phyloP scores from a whole-genome alignment of 78 protist species.

The Dictyostelium firmibasis region DNA sequence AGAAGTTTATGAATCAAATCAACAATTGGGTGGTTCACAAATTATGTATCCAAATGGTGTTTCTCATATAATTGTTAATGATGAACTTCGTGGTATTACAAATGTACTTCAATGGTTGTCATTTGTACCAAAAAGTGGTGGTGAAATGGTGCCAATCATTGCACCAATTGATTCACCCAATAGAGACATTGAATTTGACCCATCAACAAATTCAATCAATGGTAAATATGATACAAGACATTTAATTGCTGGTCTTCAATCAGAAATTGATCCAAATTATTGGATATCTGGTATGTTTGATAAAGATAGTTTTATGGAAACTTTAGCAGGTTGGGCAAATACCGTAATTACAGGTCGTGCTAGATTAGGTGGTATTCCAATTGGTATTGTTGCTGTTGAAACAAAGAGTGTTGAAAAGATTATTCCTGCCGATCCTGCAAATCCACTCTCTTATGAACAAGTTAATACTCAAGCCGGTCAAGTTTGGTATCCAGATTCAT shows the following conservation, averaged over 20 bases:
- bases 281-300: constrained; percentile 96
- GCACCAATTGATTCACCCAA: constrained; percentile 83
- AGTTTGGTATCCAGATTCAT: constrained; percentile 98
- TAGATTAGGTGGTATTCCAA: constrained; percentile 97
- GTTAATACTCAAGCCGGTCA: constrained; percentile 93
- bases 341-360: constrained; percentile 97
- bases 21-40: constrained; percentile 97
- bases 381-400: constrained; percentile 97
- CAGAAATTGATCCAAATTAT: constrained; percentile 6
- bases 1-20: constrained; percentile 94
- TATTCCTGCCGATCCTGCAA: constrained; percentile 97
- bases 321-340: constrained; percentile 96
- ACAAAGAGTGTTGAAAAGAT: constrained; percentile 90
- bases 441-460: constrained; percentile 84
- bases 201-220: constrained; percentile 56
- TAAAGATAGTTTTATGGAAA: constrained; percentile 91
- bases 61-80: constrained; percentile 86
- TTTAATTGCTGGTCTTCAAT: constrained; percentile 86
- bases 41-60: constrained; percentile 98
- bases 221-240: constrained; percentile 92
- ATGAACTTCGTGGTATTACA: constrained; percentile 91
- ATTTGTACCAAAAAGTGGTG: constrained; percentile 87
- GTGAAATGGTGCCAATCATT: constrained; percentile 76
- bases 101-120: constrained; percentile 91
- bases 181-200: constrained; percentile 84